Evolutionary conservation across 371 early-diverging fungal species (phyloP).

Genomic region (Saksenaea vasiformis): DNA sequence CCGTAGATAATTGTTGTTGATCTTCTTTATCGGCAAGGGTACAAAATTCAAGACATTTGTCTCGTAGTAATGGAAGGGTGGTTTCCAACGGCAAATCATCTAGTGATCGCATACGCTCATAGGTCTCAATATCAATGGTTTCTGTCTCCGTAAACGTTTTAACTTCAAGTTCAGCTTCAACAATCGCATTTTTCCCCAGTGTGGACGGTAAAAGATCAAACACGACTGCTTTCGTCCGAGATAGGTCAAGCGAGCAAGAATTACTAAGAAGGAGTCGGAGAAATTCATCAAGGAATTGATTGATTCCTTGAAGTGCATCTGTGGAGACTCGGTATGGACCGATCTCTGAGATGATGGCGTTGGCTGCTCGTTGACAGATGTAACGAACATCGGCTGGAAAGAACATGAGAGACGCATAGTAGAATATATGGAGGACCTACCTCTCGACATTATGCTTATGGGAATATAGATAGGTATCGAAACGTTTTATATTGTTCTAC

Average conservation of each 20-base stretch:
- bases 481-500: constrained; percentile 7
- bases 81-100: constrained; percentile 14
- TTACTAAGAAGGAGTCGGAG: constrained; percentile 48
- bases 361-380: constrained; percentile 66
- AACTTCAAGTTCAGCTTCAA: constrained; percentile 67
- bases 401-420: background rate
- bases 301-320: constrained; percentile 61
- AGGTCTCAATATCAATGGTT: constrained; percentile 22
- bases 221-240: constrained; percentile 51
- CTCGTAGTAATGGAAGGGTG: constrained; percentile 41
- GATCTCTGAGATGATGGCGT: constrained; percentile 64
- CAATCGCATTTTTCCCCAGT: constrained; percentile 64
- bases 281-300: constrained; percentile 64
- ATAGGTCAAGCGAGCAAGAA: constrained; percentile 50
- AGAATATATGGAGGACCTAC: constrained; percentile 1
- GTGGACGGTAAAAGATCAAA: constrained; percentile 45
- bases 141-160: constrained; percentile 55
- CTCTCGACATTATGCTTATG: constrained; percentile 10
- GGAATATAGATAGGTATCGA: constrained; percentile 5
- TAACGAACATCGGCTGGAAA: constrained; percentile 26
- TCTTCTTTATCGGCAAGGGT: constrained; percentile 43
- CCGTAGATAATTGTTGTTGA: constrained; percentile 12
- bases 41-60: constrained; percentile 54
- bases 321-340: constrained; percentile 61
- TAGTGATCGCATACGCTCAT: constrained; percentile 37